A percentile compares a stretch with the other conserved stretches of the same genome.
Evolutionary conservation across 225 moss, liverwort and hornwort genomes (phyloP).

Genomic region (Lunularia cruciata): DNA sequence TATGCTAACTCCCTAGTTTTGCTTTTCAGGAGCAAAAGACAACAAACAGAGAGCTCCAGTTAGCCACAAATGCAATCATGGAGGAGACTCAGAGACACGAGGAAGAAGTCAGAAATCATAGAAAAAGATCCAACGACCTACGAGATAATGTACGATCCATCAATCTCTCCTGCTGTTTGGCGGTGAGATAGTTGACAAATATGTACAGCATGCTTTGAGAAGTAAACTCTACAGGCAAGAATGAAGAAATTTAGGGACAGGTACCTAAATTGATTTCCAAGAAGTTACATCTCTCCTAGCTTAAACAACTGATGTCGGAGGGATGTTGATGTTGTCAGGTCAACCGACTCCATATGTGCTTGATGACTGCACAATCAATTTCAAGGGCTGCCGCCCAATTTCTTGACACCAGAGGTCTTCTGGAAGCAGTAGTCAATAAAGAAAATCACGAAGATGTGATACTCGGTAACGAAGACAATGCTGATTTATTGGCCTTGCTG

Average conservation of each 20-base stretch:
- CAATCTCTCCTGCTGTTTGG: background rate
- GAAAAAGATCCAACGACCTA: slow-evolving; percentile 19
- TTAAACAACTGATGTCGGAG: too few relatives aligned
- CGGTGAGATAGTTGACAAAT: too few relatives aligned
- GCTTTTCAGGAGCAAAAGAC: slow-evolving; percentile 24
- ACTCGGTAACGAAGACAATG: background rate
- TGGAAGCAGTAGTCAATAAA: background rate
- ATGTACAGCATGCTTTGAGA: too few relatives aligned
- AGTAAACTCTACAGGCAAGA: too few relatives aligned
- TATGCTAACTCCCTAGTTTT: background rate
- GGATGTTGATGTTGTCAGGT: slow-evolving; percentile 26
- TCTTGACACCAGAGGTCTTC: slow-evolving; percentile 16
- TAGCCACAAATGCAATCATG: slow-evolving; percentile 26
- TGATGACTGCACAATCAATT: slow-evolving; percentile 24
- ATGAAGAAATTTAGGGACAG: too few relatives aligned
- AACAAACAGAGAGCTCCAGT: slow-evolving; percentile 32
- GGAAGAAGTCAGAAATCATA: slow-evolving; percentile 20
- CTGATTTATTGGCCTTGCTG: background rate
- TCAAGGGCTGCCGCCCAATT: slow-evolving; percentile 29
- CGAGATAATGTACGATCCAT: slow-evolving; percentile 31
- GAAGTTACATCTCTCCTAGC: too few relatives aligned
- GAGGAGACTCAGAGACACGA: slow-evolving; percentile 33
- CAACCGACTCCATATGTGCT: slow-evolving; percentile 29
- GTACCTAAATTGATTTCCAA: too few relatives aligned
- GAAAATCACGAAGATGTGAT: background rate